These are phyloP conservation scores for Suillus variegatus DNA, from an alignment of 768 basidiomycete species.

Conservation along the genomic window DNA sequence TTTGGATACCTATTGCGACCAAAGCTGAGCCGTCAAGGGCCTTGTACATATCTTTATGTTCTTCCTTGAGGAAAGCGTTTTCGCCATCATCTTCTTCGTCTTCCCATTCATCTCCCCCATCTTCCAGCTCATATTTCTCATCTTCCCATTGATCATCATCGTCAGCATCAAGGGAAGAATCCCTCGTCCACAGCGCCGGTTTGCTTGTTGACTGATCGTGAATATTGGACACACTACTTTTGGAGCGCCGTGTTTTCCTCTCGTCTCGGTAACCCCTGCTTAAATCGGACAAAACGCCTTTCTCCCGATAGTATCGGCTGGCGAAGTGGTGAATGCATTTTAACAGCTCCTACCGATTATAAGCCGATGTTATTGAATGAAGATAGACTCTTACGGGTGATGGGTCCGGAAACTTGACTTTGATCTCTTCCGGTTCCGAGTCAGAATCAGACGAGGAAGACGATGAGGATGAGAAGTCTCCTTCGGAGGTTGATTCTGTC, in stretches of 20 bases:
- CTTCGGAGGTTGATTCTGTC: not conserved
- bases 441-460: slow-evolving; percentile 5
- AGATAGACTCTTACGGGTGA: slow-evolving; percentile 47
- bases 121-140: slow-evolving; percentile 16
- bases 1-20: slow-evolving; percentile 62
- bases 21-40: slow-evolving; percentile 73
- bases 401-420: slow-evolving; percentile 36
- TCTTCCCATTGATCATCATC: slow-evolving; percentile 7
- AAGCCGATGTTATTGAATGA: slow-evolving; percentile 4
- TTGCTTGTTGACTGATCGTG: slow-evolving; percentile 17
- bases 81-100: slow-evolving; percentile 16
- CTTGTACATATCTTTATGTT: slow-evolving; percentile 68
- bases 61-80: slow-evolving; percentile 10
- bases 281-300: slow-evolving; percentile 57
- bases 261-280: slow-evolving; percentile 47
- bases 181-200: slow-evolving; percentile 7
- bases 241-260: slow-evolving; percentile 35
- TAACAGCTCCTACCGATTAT: slow-evolving; percentile 46
- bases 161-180: slow-evolving; percentile 6
- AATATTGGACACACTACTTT: slow-evolving; percentile 17
- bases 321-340: slow-evolving; percentile 55
- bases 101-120: slow-evolving; percentile 17
- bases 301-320: slow-evolving; percentile 59
- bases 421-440: slow-evolving; percentile 14
- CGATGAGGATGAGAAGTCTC: not conserved